Base-by-base conservation (phyloP, 805 yeast genomes). In the Metschnikowia borealis region DNA sequence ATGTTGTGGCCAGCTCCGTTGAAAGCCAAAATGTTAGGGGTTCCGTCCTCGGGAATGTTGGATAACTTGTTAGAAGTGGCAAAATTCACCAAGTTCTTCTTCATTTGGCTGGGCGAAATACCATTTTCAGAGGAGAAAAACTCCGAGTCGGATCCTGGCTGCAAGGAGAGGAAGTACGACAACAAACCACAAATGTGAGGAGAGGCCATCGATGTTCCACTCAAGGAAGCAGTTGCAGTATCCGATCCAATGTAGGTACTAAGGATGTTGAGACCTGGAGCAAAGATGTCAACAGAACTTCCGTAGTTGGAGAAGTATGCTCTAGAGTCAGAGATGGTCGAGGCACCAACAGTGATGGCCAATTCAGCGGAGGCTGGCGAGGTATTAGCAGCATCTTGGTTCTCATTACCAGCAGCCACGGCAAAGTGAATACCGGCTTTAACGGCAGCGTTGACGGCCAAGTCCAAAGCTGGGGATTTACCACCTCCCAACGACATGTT, bases 131-230 rank as follows among this genome's bases (percentile, higher is more conserved):
- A 76, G 50, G 73, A 69, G 56, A 80, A 76, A 65, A 79, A 87
- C 64, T 81, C 82, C 46, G 90, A 84, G 44, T 77, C 81, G 13
- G 82, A 67, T 41, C 80, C 85, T 58, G 96, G 96, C 72, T 87
- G 89, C 69, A 90, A 80, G 6, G 96, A 85, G 66, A 91, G 75
- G 73, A 82, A 92, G 78, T 92, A 92, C 7, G 96, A 81, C 63
- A 90, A 82, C 67, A 92, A 78, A 60, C 99, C 99, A 53, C 90
- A 85, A 59, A 91, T 91, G 65, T 90, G 97, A 42, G 99, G 98
- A 36, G 97, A 87, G 20, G 98, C 97, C 99, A 92, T 92, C 14
- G 98, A 92, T 10, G 97, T 92, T 71, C 99, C 99, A 36, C 96
- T 87, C 66, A 87, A 76, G 37, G 88, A 81, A 41, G 94, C 90